Conservation (phyloP, 345 rosid genomes). For the Euphorbia pulcherrima region DNA sequence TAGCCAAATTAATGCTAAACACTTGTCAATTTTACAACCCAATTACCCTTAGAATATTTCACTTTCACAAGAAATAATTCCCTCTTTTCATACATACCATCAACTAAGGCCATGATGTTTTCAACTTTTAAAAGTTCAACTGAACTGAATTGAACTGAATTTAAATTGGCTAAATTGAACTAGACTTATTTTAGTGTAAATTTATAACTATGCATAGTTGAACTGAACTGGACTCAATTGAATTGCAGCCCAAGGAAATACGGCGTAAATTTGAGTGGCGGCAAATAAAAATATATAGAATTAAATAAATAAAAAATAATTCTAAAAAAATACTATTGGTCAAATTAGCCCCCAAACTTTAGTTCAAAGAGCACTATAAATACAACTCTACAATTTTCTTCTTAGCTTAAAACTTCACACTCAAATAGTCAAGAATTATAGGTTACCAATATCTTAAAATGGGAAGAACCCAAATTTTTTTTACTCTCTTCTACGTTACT, state of each 20-base stretch:
- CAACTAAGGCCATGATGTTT: too few species aligned
- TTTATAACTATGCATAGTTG: too few species aligned
- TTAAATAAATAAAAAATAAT: not conserved
- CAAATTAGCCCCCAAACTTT: conserved; percentile 7
- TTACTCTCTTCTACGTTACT: conserved; percentile 3
- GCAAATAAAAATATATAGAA: conserved; percentile 12
- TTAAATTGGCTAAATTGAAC: too few species aligned
- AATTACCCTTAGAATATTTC: not conserved
- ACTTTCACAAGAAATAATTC: conserved; percentile 15
- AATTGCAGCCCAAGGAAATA: too few species aligned
- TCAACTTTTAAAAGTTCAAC: too few species aligned
- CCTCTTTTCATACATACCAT: conserved; percentile 4
- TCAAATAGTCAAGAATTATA: not conserved
- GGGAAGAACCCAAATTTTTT: conserved; percentile 4
- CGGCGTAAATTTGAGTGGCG: conserved; percentile 31
- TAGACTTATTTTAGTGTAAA: too few species aligned
- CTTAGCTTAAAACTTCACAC: not conserved
- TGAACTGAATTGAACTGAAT: too few species aligned
- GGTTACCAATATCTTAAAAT: conserved; percentile 5
- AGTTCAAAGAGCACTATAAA: conserved; percentile 20
- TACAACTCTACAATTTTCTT: not conserved
- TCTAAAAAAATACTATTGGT: conserved; percentile 5
- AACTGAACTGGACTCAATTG: too few species aligned
- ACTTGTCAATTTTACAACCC: conserved; percentile 4
- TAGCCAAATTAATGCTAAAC: not conserved